These are phyloP conservation scores for Alternaria ventricosa DNA, from an alignment of 2,329 filamentous ascomycete genomes.

Conservation along the genomic window DNA sequence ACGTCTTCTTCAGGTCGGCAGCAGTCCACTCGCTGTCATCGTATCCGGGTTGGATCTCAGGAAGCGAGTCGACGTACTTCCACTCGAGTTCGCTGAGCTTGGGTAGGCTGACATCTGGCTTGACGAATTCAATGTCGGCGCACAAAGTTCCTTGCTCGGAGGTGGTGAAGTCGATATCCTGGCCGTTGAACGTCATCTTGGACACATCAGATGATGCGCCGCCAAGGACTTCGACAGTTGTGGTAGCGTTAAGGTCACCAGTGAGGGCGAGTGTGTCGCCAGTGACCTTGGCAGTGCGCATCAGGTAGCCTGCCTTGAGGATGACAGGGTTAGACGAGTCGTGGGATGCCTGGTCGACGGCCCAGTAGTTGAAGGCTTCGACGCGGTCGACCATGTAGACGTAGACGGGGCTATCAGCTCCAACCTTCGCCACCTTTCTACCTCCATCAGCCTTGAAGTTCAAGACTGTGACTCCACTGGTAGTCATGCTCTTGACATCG, in stretches of 20 bases:
- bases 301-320: slow-evolving; percentile 68
- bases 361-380: slow-evolving; percentile 73
- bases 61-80: slow-evolving; percentile 74
- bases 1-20: slow-evolving; percentile 65
- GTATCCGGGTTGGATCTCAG: slow-evolving; percentile 69
- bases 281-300: slow-evolving; percentile 65
- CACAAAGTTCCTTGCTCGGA: slow-evolving; percentile 58
- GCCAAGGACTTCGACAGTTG: slow-evolving; percentile 71
- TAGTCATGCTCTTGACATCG: slow-evolving; percentile 46
- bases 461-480: slow-evolving; percentile 55
- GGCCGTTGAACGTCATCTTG: slow-evolving; percentile 68
- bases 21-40: slow-evolving; percentile 72
- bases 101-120: slow-evolving; percentile 63
- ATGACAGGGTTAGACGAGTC: slow-evolving; percentile 56
- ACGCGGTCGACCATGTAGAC: slow-evolving; percentile 68
- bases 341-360: slow-evolving; percentile 56
- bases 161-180: slow-evolving; percentile 48
- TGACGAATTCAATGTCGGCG: slow-evolving; percentile 58
- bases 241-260: slow-evolving; percentile 76
- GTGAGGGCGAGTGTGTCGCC: slow-evolving; percentile 66
- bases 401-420: slow-evolving; percentile 52
- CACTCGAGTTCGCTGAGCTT: slow-evolving; percentile 66
- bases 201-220: slow-evolving; percentile 60
- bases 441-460: slow-evolving; percentile 64
- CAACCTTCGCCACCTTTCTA: slow-evolving; percentile 60